Evolutionary conservation across 352 stramenopile species (phyloP), one percentile per base, ranked within the genome.

Genomic region (Hyaloperonospora brassicae): DNA sequence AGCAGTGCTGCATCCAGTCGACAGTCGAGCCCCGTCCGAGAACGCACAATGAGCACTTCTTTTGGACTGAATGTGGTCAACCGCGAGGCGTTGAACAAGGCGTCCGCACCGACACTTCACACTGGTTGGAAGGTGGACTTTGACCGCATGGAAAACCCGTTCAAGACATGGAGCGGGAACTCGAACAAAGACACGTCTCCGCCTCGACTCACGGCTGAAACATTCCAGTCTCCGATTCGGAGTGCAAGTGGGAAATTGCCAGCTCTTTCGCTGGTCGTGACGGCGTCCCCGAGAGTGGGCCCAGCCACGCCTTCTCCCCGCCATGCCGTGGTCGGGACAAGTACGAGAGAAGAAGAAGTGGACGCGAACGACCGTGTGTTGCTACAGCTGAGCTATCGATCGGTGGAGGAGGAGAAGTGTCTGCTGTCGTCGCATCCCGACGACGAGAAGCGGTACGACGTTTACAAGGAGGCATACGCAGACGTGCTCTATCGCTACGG

Each of bases 401-500:
- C 66, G 3, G 42, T 49, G 5, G 72, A 74, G 5, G 59, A 75
- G 23, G 73, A 79, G 6, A 66, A 68, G 21, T 61, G 55, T 35
- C 42, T 91, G 39, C 61, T 91, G 21, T 87, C 79, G 21, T 62
- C 60, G 0, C 50, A 72, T n/a, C 59, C 64, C 6, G 58, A 72
- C 17, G 79, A 89, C 35, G 59, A 83, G 34, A 66, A 68, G 12
- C 77, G 76, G 11, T 92, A 93, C 48, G 81, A 90, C 34, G 45
- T 69, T n/a, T 94, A 94, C 64, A 92, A 92, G 57, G 61, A 76
- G 9, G 67, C 79, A 44, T 92, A 94, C 55, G 84, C 79, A 1
- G 81, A 91, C 40, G 52, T 94, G 46, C 58, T 94, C 17, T 91
- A 92, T 41, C 81, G 75, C 23, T 89, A 92, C 52, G 84, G 84